Base-by-base conservation (phyloP, 305 asterid species). In the Fraxinus nigra region DNA sequence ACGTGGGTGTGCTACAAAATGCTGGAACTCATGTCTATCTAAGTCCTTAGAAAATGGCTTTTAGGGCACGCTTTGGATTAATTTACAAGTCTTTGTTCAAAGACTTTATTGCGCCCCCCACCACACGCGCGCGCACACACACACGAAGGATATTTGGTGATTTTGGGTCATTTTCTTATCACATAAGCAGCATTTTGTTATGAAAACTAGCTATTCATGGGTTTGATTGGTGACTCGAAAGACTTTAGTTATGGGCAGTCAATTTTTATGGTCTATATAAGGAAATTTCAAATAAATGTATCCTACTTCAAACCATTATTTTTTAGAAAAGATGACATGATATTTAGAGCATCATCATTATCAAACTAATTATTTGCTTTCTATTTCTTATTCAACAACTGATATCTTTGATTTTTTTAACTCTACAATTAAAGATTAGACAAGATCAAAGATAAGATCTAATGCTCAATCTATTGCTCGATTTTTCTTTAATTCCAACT, bases 1-100 rank as follows among this genome's bases (percentile, higher is more conserved):
- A 72, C 18, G 51, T 56, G 24, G 77, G 80, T 18, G 67, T 24
- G 77, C 30, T 56, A 77, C 43, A 76, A 22, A 26, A 51, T 46
- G 65, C 63, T 40, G 63, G 4, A 37, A 69, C 48, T 14, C 14
- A 3, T 43, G 54, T 11, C 54, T 43, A 43, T 11, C 54, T 3
- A 34, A 20, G 43, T 61, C 89, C 90, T 82, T 22, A 80, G 54
- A 84, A 86, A 82, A 78, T 72, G 90, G 90, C 90, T 88, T 88
- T 88, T 84, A 70, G 40, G 59, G 87, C 90, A 88, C 89, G 89
- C 89, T 78, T 4, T 43, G n/a, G 81, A 69, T 75, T 48, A 78
- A 79, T 79, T 82, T 77, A 48, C 63, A 34, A 48, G 30, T 43
- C 56, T 56, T 56, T 46, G 72, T 46, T 63, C 72, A 16, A 75